Conservation (phyloP, 2,329 filamentous ascomycete species). For the Lachnellula subtilissima region DNA sequence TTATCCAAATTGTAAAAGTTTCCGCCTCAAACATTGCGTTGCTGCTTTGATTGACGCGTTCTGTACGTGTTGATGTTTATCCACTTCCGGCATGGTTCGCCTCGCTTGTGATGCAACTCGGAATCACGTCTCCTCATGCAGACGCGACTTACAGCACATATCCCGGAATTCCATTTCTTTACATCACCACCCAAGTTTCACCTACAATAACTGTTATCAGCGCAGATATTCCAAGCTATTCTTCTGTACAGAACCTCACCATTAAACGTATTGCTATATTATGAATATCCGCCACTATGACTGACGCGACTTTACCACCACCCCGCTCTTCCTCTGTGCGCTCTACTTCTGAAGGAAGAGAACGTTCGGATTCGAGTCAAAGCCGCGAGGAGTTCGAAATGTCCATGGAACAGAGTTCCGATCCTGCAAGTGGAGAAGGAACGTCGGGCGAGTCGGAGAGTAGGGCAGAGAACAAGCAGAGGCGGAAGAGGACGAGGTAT, state of each 20-base stretch:
- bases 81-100: background rate
- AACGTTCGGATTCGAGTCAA: conserved; percentile 15
- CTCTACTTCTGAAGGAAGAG: conserved; percentile 9
- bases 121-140: background rate
- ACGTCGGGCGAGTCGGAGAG: conserved; percentile 18
- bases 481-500: conserved; percentile 61
- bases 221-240: background rate
- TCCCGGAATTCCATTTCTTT: conserved; percentile 1
- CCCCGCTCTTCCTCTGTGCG: conserved; percentile 23
- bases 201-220: background rate
- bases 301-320: conserved; percentile 30
- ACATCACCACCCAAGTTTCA: conserved; percentile 13
- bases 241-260: conserved; percentile 10
- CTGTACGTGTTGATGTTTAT: conserved; percentile 4
- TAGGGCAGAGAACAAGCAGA: conserved; percentile 37
- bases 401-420: conserved; percentile 16
- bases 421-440: conserved; percentile 20
- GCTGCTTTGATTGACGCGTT: conserved; percentile 2
- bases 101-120: background rate
- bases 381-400: conserved; percentile 19
- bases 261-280: conserved; percentile 15
- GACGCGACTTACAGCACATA: conserved; percentile 7
- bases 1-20: background rate
- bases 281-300: conserved; percentile 28
- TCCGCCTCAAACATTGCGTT: background rate